Evolutionary conservation across 345 rosid species (phyloP).

Genomic region (Aquilaria yunnanensis): DNA sequence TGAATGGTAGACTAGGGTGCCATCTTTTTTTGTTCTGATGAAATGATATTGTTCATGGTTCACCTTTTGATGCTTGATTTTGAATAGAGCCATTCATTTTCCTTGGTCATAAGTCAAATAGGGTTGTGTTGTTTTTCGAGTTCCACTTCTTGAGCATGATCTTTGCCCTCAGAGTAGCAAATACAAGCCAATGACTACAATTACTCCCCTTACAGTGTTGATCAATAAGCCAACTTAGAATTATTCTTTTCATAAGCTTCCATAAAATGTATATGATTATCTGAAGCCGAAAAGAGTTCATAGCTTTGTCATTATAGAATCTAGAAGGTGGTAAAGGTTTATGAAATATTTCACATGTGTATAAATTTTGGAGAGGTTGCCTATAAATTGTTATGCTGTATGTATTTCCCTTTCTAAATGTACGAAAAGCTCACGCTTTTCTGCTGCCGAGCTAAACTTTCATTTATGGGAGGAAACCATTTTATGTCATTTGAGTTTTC

Average conservation of each 20-base stretch:
- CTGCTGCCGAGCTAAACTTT: too few species aligned
- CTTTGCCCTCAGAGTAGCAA: constrained; percentile 65
- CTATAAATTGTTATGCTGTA: too few species aligned
- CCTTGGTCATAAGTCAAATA: constrained; percentile 9
- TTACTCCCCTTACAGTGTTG: constrained; percentile 49
- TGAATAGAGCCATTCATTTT: constrained; percentile 14
- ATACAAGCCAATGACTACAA: constrained; percentile 50
- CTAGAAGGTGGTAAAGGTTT: background rate
- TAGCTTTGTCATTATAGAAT: too few species aligned
- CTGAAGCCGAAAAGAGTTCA: too few species aligned
- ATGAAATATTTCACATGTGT: background rate
- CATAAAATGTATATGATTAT: too few species aligned
- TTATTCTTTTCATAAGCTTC: too few species aligned
- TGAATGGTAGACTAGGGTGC: background rate
- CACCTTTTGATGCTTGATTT: constrained; percentile 6
- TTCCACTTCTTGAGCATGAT: constrained; percentile 21
- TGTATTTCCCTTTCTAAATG: too few species aligned
- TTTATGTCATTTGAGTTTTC: too few species aligned
- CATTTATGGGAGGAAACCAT: too few species aligned
- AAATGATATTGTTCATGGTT: constrained; percentile 10
- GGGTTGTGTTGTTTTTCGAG: constrained; percentile 14
- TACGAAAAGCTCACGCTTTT: background rate
- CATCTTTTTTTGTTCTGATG: background rate
- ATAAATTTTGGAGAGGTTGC: too few species aligned
- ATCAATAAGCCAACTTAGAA: background rate